Evolutionary conservation across 495 filamentous ascomycete species (phyloP), one percentile per base, ranked within the genome.

Genomic region (Chaetomium tenue): DNA sequence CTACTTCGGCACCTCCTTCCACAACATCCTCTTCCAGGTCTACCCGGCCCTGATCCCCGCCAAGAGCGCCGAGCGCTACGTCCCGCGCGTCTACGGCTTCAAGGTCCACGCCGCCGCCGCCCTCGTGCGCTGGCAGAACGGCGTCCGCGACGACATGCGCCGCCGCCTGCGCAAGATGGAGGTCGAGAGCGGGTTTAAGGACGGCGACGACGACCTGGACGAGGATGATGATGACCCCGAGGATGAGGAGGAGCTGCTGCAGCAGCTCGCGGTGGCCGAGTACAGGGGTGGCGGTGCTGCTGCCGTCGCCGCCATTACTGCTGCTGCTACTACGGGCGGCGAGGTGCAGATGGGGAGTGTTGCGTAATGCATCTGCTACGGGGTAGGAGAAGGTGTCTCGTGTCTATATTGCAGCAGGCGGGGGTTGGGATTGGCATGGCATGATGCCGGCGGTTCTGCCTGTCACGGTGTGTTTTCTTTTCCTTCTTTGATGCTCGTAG

Each of bases 1-100:
- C 61, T 98, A 98, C 82, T 98, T 98, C 61, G 94, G 95, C 60
- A 91, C 94, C 47, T 93, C 90, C 7, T 98, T 98, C 82, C 93
- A 96, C 82, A 97, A 96, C 74, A 97, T 98, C 76, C 85, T 98
- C 59, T 98, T 98, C 83, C 94, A 98, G 77, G 94, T 98, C 37
- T 98, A 97, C 70, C 94, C 95, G 2, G 87, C 89, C 2, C 77
- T 98, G 50, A 84, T 94, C 47, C 93, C 94, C 6, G 80, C 86
- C 66, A 98, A 98, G 84, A 90, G 83, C 74, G 81, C 86, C 61
- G 88, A 92, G 61, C 84, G 93, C 53, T 97, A 97, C 74, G 85
- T 91, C 57, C 95, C 95, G 18, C 84, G 88, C 51, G 88, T 96
- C 54, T 98, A 92, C 76, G 94, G 94, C 18, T 98, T 98, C 82